Conservation (phyloP, 1,284 basidiomycete genomes). For the Sanghuangporus baumii region DNA sequence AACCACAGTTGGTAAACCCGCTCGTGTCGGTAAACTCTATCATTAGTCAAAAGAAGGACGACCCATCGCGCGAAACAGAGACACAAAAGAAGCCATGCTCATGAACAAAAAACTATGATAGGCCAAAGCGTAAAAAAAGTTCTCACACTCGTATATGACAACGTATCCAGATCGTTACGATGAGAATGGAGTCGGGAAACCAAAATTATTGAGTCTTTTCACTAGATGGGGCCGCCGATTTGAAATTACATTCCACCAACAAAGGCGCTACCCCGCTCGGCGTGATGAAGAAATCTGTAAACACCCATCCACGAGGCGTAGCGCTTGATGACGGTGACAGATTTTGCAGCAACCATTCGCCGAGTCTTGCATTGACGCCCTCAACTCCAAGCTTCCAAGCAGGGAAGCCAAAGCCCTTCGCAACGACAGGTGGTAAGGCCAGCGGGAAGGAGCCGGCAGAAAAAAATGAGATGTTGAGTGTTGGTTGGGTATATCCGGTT, state of each 20-base stretch:
- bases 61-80: background rate
- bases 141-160: background rate
- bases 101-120: background rate
- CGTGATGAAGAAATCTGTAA: constrained; percentile 66
- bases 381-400: constrained; percentile 67
- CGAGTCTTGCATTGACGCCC: constrained; percentile 75
- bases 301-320: constrained; percentile 58
- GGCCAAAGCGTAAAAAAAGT: background rate
- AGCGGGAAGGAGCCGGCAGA: constrained; percentile 81
- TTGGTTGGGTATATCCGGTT: constrained; percentile 34
- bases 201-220: background rate
- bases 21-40: background rate
- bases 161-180: background rate
- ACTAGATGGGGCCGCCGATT: background rate
- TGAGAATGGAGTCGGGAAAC: background rate
- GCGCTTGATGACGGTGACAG: constrained; percentile 24
- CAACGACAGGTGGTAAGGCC: constrained; percentile 66
- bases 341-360: constrained; percentile 59
- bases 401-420: constrained; percentile 79
- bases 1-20: background rate
- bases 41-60: background rate
- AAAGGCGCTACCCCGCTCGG: constrained; percentile 56
- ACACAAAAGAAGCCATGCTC: background rate
- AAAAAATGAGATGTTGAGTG: constrained; percentile 67
- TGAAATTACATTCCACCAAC: constrained; percentile 72